Base-by-base conservation (phyloP, 1,139 yeast species). In the Lodderomyces oxycetoniae region DNA sequence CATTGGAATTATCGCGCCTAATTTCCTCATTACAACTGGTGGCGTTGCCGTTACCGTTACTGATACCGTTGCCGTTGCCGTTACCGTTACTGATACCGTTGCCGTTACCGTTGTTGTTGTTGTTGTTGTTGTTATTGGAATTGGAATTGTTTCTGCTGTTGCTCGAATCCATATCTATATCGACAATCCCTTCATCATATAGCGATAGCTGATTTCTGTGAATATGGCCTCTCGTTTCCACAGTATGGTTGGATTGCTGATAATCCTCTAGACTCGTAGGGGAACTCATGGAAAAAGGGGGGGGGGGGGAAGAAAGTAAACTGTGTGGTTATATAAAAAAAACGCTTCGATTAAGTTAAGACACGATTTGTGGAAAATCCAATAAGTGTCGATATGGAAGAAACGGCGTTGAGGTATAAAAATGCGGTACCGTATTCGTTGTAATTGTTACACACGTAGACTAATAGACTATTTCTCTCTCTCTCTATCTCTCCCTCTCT, bases 241-340 rank as follows among this genome's bases (percentile, higher is more conserved):
- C n/a, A 20, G 23, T 20, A n/a, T 20, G 23, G n/a, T 35, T 36
- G 15, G 32, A 20, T 27, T 25, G 35, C 26, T 35, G 33, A 30
- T 51, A 55, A 23, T 55, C 60, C 31, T 49, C 55, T 16, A 48
- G 41, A 40, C 62, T 58, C 31, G 57, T 58, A 10, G 63, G 17
- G 17, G 29, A 26, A 26, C 29, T 26, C 29, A 14, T 26, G 13
- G 26, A 7, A 19, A 19, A 19, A 19, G 22, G 10, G 22, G 7
- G 22, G 22, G 22, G 9, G 22, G 22, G 22, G 22, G 22, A 19
- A 19, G 22, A 10, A n/a, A n/a, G n/a, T n/a, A n/a, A n/a, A n/a
- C n/a, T n/a, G n/a, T n/a, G n/a, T n/a, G n/a, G n/a, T n/a, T n/a
- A n/a, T n/a, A n/a, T n/a, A n/a, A n/a, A n/a, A n/a, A n/a, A n/a